phyloP scores from a whole-genome alignment of 352 stramenopile species.

The Globisporangium cylindrosporum region DNA sequence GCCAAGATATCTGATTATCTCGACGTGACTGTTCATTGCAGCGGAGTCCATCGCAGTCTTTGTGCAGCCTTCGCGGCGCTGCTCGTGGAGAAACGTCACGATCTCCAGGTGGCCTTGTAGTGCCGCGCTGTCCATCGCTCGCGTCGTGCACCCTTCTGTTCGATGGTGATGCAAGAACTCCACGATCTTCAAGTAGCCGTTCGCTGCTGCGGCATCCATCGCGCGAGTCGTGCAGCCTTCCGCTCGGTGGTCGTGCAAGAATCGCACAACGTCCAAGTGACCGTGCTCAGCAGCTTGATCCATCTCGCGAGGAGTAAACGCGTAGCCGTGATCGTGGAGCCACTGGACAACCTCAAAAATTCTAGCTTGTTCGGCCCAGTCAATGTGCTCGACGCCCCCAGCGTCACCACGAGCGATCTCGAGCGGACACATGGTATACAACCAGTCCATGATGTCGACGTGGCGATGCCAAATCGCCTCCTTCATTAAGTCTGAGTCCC shows the following conservation, averaged over 20 bases:
- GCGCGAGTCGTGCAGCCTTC: conserved; percentile 10
- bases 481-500: conserved; percentile 5
- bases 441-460: conserved; percentile 11
- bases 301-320: conserved; percentile 8
- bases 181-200: conserved; percentile 3
- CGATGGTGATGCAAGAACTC: conserved; percentile 7
- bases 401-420: neutral
- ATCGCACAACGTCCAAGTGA: conserved; percentile 1
- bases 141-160: conserved; percentile 6
- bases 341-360: conserved; percentile 1
- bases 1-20: conserved; percentile 5
- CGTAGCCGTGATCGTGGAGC: conserved; percentile 3
- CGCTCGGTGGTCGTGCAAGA: neutral
- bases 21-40: conserved; percentile 10
- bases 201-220: conserved; percentile 7
- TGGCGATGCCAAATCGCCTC: conserved; percentile 14
- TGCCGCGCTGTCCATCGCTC: conserved; percentile 5
- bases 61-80: conserved; percentile 6
- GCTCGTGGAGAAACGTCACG: conserved; percentile 3
- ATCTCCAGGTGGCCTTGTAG: neutral
- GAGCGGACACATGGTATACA: neutral
- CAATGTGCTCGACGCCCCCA: conserved; percentile 8
- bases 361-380: neutral
- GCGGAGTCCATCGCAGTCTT: conserved; percentile 8
- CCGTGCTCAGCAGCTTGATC: conserved; percentile 10